Conservation (phyloP, 306 rosid genomes). For the Casuarina cunninghamiana region DNA sequence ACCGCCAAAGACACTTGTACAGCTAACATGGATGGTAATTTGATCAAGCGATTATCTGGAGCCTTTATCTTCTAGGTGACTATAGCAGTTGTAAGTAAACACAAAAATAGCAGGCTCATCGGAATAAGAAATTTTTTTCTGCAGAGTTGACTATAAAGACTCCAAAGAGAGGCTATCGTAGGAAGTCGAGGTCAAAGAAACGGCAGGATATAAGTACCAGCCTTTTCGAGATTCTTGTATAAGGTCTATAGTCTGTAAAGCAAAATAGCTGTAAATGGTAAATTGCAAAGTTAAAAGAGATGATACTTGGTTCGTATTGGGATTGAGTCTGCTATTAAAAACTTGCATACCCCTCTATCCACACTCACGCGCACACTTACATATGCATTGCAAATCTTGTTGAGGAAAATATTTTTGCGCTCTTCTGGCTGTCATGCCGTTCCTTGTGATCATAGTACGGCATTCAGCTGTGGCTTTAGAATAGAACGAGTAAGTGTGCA, state of each 20-base stretch:
- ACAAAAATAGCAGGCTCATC: conserved; percentile 28
- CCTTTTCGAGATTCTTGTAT: conserved; percentile 36
- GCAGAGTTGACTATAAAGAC: conserved; percentile 36
- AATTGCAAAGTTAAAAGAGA: conserved; percentile 37
- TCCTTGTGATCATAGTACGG: neutral
- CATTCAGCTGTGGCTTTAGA: too few species aligned
- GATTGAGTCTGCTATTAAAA: conserved; percentile 2
- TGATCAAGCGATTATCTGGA: conserved; percentile 37
- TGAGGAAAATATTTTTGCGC: neutral
- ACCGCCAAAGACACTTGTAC: conserved; percentile 56
- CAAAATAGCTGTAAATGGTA: conserved; percentile 58
- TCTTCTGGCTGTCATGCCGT: neutral
- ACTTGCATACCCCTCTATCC: too few species aligned
- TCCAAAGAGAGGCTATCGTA: conserved; percentile 30
- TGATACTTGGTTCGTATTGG: conserved; percentile 19
- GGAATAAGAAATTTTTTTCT: conserved; percentile 35
- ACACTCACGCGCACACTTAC: neutral
- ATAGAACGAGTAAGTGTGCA: too few species aligned
- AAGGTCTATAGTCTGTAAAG: conserved; percentile 49
- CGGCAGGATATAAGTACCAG: conserved; percentile 24
- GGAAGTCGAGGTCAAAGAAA: conserved; percentile 39
- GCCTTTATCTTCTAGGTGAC: conserved; percentile 21
- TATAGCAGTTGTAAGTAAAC: conserved; percentile 62
- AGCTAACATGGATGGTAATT: conserved; percentile 61
- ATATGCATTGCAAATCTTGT: conserved; percentile 54